Evolutionary conservation across 2,329 filamentous ascomycete species (phyloP).

Genomic region (Fusarium sororula): DNA sequence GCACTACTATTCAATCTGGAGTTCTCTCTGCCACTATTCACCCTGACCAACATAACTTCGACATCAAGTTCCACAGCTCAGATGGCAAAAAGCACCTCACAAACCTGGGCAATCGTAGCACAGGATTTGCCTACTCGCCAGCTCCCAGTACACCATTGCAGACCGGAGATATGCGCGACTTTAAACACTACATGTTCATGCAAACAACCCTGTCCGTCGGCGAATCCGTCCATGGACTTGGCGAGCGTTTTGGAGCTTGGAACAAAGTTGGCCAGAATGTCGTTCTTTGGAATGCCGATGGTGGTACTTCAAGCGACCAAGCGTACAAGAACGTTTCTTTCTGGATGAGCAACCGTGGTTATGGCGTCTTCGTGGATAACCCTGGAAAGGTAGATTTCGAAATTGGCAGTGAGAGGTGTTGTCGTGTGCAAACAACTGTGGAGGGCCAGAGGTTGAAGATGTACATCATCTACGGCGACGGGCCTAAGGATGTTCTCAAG

Average conservation of each 20-base stretch:
- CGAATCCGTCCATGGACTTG: constrained; percentile 78
- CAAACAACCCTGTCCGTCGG: constrained; percentile 64
- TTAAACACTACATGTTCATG: constrained; percentile 66
- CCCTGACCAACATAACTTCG: constrained; percentile 49
- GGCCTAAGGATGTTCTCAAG: constrained; percentile 75
- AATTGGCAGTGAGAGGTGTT: constrained; percentile 77
- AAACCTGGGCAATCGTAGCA: constrained; percentile 50
- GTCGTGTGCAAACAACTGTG: constrained; percentile 74
- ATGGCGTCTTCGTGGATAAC: constrained; percentile 79
- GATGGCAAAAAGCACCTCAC: constrained; percentile 51
- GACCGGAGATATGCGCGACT: constrained; percentile 50
- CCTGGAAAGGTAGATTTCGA: constrained; percentile 76
- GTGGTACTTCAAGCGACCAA: constrained; percentile 74
- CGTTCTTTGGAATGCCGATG: constrained; percentile 70
- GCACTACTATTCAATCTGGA: constrained; percentile 49
- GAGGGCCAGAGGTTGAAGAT: constrained; percentile 76
- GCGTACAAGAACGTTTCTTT: constrained; percentile 78
- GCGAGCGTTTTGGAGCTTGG: constrained; percentile 79
- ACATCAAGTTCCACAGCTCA: constrained; percentile 51
- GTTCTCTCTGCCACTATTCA: constrained; percentile 49
- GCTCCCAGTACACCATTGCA: constrained; percentile 48
- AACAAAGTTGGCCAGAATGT: constrained; percentile 79
- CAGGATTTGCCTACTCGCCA: constrained; percentile 51
- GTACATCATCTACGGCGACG: constrained; percentile 76
- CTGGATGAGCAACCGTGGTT: constrained; percentile 76